Evolutionary conservation across 768 basidiomycete genomes (phyloP).

Genomic region (Podaxis sp.): DNA sequence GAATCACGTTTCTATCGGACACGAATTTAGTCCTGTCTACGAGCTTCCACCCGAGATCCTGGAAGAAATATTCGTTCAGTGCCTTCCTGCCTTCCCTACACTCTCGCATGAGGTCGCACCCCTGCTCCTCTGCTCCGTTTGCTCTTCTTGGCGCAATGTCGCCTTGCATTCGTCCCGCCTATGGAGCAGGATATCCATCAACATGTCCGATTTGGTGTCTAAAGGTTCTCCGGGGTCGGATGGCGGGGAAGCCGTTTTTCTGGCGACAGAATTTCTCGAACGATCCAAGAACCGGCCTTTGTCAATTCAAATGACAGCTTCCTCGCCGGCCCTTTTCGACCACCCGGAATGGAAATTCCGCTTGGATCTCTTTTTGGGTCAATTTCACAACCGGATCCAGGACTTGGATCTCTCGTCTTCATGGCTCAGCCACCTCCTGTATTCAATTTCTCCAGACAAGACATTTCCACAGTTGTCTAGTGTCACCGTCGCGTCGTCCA

Average conservation of each 20-base stretch:
- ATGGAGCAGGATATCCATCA: conserved; percentile 6
- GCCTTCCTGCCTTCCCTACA: neutral
- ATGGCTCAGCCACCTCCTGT: conserved; percentile 1
- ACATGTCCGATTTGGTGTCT: conserved; percentile 3
- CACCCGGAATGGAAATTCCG: conserved; percentile 1
- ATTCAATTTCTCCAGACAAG: neutral
- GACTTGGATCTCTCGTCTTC: conserved; percentile 4
- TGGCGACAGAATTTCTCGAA: neutral
- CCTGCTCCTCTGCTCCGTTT: conserved; percentile 7
- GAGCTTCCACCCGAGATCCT: conserved; percentile 8
- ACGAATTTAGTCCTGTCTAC: neutral
- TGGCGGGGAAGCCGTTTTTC: neutral
- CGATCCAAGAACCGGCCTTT: neutral
- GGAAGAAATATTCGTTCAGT: conserved; percentile 5
- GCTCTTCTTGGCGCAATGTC: conserved; percentile 7
- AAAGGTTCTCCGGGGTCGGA: neutral
- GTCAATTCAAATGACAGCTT: neutral
- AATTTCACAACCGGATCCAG: conserved; percentile 1
- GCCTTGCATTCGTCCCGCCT: conserved; percentile 5
- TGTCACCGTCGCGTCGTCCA: neutral
- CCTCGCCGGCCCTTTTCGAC: neutral
- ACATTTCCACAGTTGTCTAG: neutral
- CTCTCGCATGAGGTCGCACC: neutral
- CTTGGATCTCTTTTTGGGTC: neutral
- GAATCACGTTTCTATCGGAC: neutral